These are phyloP conservation scores for Cyberlindnera sargentensis DNA, from an alignment of 805 yeast species.

Conservation along the genomic window DNA sequence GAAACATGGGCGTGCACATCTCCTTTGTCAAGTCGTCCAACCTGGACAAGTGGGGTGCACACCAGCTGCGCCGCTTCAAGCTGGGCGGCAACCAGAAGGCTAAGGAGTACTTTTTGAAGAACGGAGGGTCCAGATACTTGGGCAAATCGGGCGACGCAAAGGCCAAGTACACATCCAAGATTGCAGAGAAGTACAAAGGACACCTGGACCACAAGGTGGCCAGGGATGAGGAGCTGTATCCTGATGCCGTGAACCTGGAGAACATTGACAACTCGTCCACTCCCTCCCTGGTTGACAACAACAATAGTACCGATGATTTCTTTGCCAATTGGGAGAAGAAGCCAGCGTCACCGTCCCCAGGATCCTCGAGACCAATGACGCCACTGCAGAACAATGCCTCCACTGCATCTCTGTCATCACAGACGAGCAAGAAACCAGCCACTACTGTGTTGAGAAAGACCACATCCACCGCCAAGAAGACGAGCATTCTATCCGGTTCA, in stretches of 20 bases:
- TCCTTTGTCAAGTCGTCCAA: conserved; percentile 90
- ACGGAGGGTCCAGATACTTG: conserved; percentile 76
- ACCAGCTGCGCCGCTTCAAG: conserved; percentile 85
- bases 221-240: conserved; percentile 61
- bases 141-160: conserved; percentile 52
- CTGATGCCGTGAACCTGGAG: conserved; percentile 67
- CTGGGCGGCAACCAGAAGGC: conserved; percentile 90
- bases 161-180: conserved; percentile 71
- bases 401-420: conserved; percentile 4
- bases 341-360: conserved; percentile 38
- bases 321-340: conserved; percentile 82
- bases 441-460: conserved; percentile 24
- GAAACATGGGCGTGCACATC: conserved; percentile 93
- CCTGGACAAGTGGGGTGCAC: conserved; percentile 90
- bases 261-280: conserved; percentile 32
- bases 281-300: conserved; percentile 28
- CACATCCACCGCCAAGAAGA: conserved; percentile 28
- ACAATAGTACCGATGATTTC: conserved; percentile 68
- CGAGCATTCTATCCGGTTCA: conserved; percentile 44
- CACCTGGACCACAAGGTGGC: conserved; percentile 65
- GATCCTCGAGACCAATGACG: conserved; percentile 26
- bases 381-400: conserved; percentile 14
- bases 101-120: conserved; percentile 71
- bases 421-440: conserved; percentile 18
- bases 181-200: conserved; percentile 75